Base-by-base conservation (phyloP, 345 rosid species). In the Moringa oleifera region DNA sequence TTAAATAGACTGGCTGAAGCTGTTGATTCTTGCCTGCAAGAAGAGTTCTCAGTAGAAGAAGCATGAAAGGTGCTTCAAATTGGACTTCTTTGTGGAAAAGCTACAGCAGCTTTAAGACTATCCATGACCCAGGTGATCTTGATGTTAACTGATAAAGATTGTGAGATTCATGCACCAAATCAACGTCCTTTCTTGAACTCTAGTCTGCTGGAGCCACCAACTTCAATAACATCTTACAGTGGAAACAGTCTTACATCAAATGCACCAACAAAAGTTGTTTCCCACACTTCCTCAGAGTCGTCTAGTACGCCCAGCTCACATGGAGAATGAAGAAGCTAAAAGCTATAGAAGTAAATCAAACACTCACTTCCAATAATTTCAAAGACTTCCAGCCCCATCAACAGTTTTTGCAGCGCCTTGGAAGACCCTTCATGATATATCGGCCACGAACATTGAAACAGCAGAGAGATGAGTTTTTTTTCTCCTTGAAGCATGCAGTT, bases 141-240 rank as follows among this genome's bases (percentile, higher is more conserved):
- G 58, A 75, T 83, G 82, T 53, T 83, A 33, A 67, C 69, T 0
- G 45, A 25, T 7, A 51, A 51, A 52, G 66, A 41, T 2, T 54
- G 55, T 25, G 71, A 68, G 20, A 67, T 83, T 20, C 72, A 82
- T 0, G 4, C 12, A 18, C 87, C 84, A n/a, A 71, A 23, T 28
- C 87, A 80, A 45, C 87, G 84, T 28, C 87, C 87, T 1, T 83
- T 80, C 57, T 20, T 80, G 55, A 80, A 73, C 41, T 57, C 73
- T 15, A 41, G 64, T 25, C 21, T 65, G 47, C 24, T 64, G 20
- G 63, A 62, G 25, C 46, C 68, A 24, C 71, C 36, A 24, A 57
- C 69, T 23, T 75, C 80, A 25, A 20, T 55, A 17, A 58, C 66
- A 53, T 62, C 77, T 37, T 52, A 12, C 5, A 76, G 62, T 57